Evolutionary conservation across 75 land plant species (phyloP), one percentile per base, ranked within the genome.

Genomic region (Picea sitchensis): DNA sequence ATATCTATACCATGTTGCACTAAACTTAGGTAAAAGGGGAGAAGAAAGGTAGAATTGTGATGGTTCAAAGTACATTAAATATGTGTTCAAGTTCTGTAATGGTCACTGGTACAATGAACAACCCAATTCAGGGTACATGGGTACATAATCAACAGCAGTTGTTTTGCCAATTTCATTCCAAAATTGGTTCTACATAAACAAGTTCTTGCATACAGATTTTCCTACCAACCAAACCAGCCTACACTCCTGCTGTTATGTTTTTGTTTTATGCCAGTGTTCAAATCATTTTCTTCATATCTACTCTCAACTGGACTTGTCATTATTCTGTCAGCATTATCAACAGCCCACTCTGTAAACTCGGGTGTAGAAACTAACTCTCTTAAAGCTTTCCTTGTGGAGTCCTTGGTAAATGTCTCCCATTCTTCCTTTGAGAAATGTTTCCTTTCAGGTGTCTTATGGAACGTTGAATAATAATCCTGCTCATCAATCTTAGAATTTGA

Each of bases 271-370:
- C 51, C 21, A 17, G 34, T 47, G 15, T 41, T 20, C 38, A 21
- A 71, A 67, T 67, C 71, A 71, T 14, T 56, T 21, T 57, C 59
- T 41, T 75, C 58, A 3, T 30, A 21, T 51, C 59, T 57, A 56
- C 59, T 15, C 13, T 57, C 34, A 75, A 60, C 76, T 41, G 96
- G 98, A 82, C 86, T 79, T 18, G 92, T 78, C 15, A 84, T 80
- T 64, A 95, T 86, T 74, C 94, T 87, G 15, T 93, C 95, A 34
- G 95, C 92, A 81, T 89, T 88, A 2, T 72, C 78, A 18, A 82
- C 80, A 61, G 93, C 90, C 99, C 99, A 96, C 58, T 75, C 84
- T 75, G 82, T 84, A 71, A 96, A 96, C 78, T 94, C 93, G 0
- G 93, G 93, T 11, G 99, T 88, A 23, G 91, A 83, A 71, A 89